Percentiles rank a stretch among this genome's conserved stretches.
phyloP scores from a whole-genome alignment of 1,284 basidiomycete species.

The Cryptococcus neoformans region DNA sequence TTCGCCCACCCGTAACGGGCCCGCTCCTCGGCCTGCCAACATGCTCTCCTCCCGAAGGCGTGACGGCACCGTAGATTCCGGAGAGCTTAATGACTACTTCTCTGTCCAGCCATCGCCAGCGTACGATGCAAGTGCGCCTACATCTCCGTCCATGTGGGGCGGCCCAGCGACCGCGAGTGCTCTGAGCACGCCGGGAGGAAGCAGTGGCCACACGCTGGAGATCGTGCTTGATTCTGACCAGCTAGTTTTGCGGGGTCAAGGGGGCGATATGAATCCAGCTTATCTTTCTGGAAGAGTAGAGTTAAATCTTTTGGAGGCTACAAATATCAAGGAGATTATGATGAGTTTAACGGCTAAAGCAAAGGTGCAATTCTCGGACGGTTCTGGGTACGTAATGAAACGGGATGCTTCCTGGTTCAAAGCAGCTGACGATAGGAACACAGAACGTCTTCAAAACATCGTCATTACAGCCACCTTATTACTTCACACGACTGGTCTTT shows the following conservation, averaged over 20 bases:
- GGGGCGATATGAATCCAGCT: slow-evolving; percentile 76
- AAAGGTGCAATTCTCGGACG: slow-evolving; percentile 61
- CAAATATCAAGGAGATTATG: slow-evolving; percentile 79
- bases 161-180: slow-evolving; percentile 11
- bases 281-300: slow-evolving; percentile 64
- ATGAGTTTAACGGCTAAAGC: slow-evolving; percentile 81
- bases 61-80: slow-evolving; percentile 7
- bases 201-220: slow-evolving; percentile 55
- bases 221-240: slow-evolving; percentile 68
- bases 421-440: too few species aligned
- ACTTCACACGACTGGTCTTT: slow-evolving; percentile 77
- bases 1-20: slow-evolving; percentile 23
- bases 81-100: slow-evolving; percentile 26
- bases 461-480: slow-evolving; percentile 61
- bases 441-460: slow-evolving; percentile 39
- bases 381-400: slow-evolving; percentile 59
- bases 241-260: slow-evolving; percentile 71
- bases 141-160: neutral
- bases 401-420: too few species aligned
- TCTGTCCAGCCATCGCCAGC: slow-evolving; percentile 2
- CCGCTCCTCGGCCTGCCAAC: slow-evolving; percentile 12
- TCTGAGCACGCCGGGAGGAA: slow-evolving; percentile 26
- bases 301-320: slow-evolving; percentile 72
- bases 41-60: slow-evolving; percentile 6
- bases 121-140: neutral